A percentile compares a stretch with the other conserved stretches of the same genome.
Conservation (phyloP, 352 stramenopile species). For the Phytophthora colocasiae region DNA sequence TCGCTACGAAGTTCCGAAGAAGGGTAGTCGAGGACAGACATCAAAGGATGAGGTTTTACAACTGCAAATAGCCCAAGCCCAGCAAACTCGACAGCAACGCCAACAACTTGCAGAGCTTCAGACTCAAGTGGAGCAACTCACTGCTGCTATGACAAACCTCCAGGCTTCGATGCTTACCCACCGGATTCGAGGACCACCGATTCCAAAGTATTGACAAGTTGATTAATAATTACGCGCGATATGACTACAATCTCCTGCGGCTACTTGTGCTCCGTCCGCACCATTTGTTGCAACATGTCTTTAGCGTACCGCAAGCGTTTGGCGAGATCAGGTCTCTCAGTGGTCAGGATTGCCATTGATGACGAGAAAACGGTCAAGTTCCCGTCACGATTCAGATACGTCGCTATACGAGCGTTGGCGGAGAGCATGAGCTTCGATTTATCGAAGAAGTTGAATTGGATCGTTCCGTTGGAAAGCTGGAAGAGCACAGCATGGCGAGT, state of each 20-base stretch:
- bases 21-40: slow-evolving; percentile 37
- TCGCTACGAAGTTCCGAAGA: slow-evolving; percentile 60
- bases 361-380: slow-evolving; percentile 62
- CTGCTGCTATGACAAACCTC: slow-evolving; percentile 42
- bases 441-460: slow-evolving; percentile 98
- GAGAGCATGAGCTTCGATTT: slow-evolving; percentile 96
- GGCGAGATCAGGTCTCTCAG: slow-evolving; percentile 67
- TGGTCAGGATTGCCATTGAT: slow-evolving; percentile 60
- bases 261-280: slow-evolving; percentile 41
- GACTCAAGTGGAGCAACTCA: slow-evolving; percentile 52
- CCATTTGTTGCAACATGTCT: slow-evolving; percentile 97
- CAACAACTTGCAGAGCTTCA: slow-evolving; percentile 49
- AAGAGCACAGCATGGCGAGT: slow-evolving; percentile 98
- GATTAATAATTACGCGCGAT: slow-evolving; percentile 46
- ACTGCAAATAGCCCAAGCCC: slow-evolving; percentile 16
- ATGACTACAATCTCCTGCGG: slow-evolving; percentile 30
- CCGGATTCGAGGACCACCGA: slow-evolving; percentile 21
- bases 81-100: slow-evolving; percentile 30
- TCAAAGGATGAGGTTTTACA: slow-evolving; percentile 16
- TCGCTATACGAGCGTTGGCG: slow-evolving; percentile 88
- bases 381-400: slow-evolving; percentile 87
- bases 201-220: slow-evolving; percentile 39
- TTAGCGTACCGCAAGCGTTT: slow-evolving; percentile 94
- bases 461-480: slow-evolving; percentile 95
- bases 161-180: slow-evolving; percentile 36